phyloP scores from a whole-genome alignment of 768 basidiomycete species.

The Kwoniella dendrophila region DNA sequence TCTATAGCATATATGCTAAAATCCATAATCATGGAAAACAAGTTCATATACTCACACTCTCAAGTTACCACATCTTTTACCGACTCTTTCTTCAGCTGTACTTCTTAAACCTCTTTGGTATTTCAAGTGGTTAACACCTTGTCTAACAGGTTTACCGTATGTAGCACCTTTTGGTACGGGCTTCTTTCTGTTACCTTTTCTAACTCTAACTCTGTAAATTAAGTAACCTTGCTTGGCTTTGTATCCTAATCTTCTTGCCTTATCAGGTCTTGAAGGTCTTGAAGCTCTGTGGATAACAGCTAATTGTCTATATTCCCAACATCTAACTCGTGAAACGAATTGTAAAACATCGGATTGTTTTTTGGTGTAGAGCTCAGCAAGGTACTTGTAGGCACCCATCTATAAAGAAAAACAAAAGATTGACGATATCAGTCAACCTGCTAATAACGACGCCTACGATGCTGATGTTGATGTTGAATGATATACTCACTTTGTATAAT shows the following conservation, averaged over 20 bases:
- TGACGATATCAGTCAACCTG: neutral
- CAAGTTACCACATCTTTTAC: constrained; percentile 91
- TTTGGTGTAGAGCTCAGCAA: constrained; percentile 96
- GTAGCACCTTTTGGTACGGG: constrained; percentile 99
- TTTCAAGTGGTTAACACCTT: constrained; percentile 97
- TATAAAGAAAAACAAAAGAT: constrained; percentile 2
- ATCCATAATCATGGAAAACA: neutral
- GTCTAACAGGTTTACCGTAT: constrained; percentile 97
- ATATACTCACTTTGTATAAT: constrained; percentile 18
- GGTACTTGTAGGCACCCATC: constrained; percentile 67
- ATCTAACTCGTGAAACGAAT: constrained; percentile 95
- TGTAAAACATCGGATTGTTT: constrained; percentile 71
- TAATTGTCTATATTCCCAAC: constrained; percentile 98
- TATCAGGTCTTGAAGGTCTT: constrained; percentile 97
- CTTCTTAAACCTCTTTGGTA: constrained; percentile 90
- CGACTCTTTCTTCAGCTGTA: constrained; percentile 97
- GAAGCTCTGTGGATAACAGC: constrained; percentile 98
- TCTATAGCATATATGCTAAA: neutral
- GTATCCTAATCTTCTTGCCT: constrained; percentile 97
- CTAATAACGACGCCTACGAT: neutral
- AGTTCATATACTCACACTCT: constrained; percentile 63
- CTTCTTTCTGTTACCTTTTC: constrained; percentile 98
- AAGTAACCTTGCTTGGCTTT: constrained; percentile 99
- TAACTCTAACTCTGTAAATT: constrained; percentile 94
- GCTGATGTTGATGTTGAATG: neutral